Evolutionary conservation across 1,284 basidiomycete genomes (phyloP).

Genomic region (Puccinia brachypodii): DNA sequence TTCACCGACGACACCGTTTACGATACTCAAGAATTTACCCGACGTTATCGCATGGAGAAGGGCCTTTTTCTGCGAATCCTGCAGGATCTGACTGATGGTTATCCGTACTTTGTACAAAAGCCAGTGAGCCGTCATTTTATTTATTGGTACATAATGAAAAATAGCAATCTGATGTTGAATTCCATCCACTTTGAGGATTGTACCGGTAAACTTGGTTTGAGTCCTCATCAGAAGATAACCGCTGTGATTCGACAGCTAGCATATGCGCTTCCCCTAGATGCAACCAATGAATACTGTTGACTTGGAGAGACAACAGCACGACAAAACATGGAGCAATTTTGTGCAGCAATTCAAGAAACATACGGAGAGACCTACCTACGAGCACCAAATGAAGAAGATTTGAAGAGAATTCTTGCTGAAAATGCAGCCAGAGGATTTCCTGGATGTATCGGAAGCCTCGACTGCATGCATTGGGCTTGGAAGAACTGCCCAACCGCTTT

Average conservation of each 20-base stretch:
- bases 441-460: no score
- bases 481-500: no score
- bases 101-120: neutral
- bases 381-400: neutral
- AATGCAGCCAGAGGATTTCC: no score
- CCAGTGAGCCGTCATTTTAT: neutral
- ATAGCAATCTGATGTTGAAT: neutral
- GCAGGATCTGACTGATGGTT: neutral
- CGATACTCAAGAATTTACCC: neutral
- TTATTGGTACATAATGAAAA: neutral
- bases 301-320: neutral
- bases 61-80: neutral
- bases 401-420: neutral
- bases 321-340: conserved; percentile 7
- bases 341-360: neutral
- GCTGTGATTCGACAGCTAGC: neutral
- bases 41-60: neutral
- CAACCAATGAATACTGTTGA: conserved; percentile 10
- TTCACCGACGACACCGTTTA: neutral
- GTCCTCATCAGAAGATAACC: conserved; percentile 19
- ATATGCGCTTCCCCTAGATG: neutral
- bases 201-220: neutral
- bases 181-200: neutral
- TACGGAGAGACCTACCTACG: neutral
- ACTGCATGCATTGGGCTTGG: no score